Evolutionary conservation across 768 basidiomycete species (phyloP), one percentile per base, ranked within the genome.

Genomic region (Cystofilobasidium macerans): DNA sequence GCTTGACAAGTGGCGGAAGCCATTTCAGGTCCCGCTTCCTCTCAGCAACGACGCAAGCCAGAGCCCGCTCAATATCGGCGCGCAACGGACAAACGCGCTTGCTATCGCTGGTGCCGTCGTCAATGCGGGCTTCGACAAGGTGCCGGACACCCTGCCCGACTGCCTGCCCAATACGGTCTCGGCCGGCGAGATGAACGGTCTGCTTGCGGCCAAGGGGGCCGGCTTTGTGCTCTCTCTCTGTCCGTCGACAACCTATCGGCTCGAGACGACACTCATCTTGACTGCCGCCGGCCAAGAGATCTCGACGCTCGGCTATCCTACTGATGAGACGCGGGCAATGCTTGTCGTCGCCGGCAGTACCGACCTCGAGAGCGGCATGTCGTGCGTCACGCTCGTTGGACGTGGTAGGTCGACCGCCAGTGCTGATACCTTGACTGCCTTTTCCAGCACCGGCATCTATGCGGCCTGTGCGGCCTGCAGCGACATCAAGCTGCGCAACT

Each of bases 271-370:
- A 0, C 79, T 92, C 58, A 75, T 80, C 36, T 89, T 88, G 70
- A 79, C 83, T 0, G 81, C 83, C 14, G 78, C 81, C 0, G 78
- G 84, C 70, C 85, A 92, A 75, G 89, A 91, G 76, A 89, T 92
- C 56, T 87, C 83, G 70, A 92, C 89, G 0, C 71, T 79, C 8
- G 87, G 87, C 20, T 86, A 89, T 68, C 89, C 89, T 0, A 82
- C 80, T 0, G 87, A 80, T 26, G 77, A 81, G 61, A 78, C 80
- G 13, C 80, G 89, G 67, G 89, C 89, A 7, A 82, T 80, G 3
- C 80, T 92, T 20, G 79, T 85, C 40, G 85, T 91, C 13, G 76
- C 76, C 69, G 89, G 89, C 1, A 11, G 38, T 0, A 56, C 70
- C 11, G 54, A 57, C 24, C 61, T 65, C 12, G 30, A 61, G 28